Percentiles rank a stretch among this genome's conserved stretches.
These are phyloP conservation scores for Zymoseptoria passerinii DNA, from an alignment of 2,329 filamentous ascomycete species.

Conservation along the genomic window DNA sequence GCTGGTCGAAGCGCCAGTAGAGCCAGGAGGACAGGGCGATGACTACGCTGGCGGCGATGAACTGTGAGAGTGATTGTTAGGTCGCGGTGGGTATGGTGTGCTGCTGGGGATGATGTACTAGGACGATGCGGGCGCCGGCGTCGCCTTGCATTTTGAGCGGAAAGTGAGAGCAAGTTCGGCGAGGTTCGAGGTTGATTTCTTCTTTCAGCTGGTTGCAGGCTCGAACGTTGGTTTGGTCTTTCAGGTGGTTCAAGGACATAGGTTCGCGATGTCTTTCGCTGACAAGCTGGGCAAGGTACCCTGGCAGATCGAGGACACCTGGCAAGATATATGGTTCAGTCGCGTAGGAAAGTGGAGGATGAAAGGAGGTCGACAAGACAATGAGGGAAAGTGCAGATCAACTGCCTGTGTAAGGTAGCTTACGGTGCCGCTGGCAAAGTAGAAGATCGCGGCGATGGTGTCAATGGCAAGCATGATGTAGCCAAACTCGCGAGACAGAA, in stretches of 20 bases:
- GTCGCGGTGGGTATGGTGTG: background rate
- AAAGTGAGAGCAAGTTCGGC: background rate
- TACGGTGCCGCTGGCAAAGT: constrained; percentile 11
- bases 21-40: background rate
- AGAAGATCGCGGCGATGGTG: constrained; percentile 12
- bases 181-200: too few species aligned
- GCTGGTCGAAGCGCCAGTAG: background rate
- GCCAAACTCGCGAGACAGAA: background rate
- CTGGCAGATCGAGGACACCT: too few species aligned
- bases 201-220: background rate
- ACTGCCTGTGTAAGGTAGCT: background rate
- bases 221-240: background rate
- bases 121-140: background rate
- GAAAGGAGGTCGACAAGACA: background rate
- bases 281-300: background rate
- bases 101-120: background rate
- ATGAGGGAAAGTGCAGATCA: background rate
- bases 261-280: background rate
- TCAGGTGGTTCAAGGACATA: background rate
- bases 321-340: too few species aligned
- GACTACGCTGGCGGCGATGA: background rate
- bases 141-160: background rate
- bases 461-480: constrained; percentile 4
- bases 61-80: background rate
- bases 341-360: background rate